A percentile compares a stretch with the other conserved stretches of the same genome.
phyloP scores from a whole-genome alignment of 306 rosid species.

The Vicia villosa region DNA sequence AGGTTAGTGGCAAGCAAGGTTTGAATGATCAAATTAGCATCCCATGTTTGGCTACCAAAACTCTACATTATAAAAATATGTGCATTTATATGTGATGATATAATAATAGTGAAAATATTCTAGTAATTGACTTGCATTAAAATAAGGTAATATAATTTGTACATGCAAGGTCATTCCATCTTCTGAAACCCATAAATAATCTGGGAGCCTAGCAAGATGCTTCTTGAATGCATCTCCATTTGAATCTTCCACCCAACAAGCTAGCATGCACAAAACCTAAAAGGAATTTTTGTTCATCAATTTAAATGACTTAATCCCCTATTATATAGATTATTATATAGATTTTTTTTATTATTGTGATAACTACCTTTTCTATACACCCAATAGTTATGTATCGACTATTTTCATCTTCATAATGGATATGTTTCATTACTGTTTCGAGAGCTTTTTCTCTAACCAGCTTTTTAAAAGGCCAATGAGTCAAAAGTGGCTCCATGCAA shows the following conservation, averaged over 20 bases:
- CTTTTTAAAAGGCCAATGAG: slow-evolving; percentile 66
- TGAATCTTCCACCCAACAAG: slow-evolving; percentile 77
- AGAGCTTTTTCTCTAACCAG: slow-evolving; percentile 57
- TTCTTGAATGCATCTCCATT: slow-evolving; percentile 62
- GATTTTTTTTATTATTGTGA: not conserved
- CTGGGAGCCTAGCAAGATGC: slow-evolving; percentile 68
- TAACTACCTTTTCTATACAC: slow-evolving; percentile 54
- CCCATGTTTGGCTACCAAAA: slow-evolving; percentile 73
- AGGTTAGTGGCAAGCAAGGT: slow-evolving; percentile 58
- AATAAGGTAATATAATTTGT: not conserved
- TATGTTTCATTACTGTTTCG: slow-evolving; percentile 57
- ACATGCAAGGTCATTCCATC: slow-evolving; percentile 80
- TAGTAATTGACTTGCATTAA: not conserved
- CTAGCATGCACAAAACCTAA: slow-evolving; percentile 59
- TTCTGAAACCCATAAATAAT: slow-evolving; percentile 69
- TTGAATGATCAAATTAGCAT: slow-evolving; percentile 53
- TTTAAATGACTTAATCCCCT: too few relatives aligned
- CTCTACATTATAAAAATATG: slow-evolving; percentile 35
- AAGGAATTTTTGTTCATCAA: not conserved
- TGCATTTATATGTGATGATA: not conserved
- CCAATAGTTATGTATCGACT: slow-evolving; percentile 62
- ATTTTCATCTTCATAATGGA: slow-evolving; percentile 72
- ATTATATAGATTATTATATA: too few relatives aligned
- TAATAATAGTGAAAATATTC: not conserved
- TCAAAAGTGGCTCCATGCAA: slow-evolving; percentile 56